Percentiles rank a stretch among this genome's conserved stretches.
These are phyloP conservation scores for Rosa multiflora DNA, from an alignment of 306 rosid genomes.

Conservation along the genomic window DNA sequence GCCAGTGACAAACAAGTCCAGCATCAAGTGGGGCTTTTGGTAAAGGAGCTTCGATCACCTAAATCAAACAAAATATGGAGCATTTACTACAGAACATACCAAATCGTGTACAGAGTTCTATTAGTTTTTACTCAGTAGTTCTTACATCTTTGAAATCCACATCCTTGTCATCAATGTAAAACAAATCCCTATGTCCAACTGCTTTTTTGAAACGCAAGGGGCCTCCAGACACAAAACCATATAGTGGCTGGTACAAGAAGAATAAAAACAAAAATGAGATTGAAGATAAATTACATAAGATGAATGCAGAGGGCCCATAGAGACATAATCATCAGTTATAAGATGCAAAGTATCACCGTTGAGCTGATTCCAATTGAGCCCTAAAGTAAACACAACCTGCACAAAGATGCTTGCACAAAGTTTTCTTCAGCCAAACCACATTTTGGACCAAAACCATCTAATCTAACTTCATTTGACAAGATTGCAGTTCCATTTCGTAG, in stretches of 20 bases:
- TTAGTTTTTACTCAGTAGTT: conserved; percentile 28
- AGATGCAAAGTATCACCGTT: neutral
- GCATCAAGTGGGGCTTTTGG: conserved; percentile 83
- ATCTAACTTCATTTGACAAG: neutral
- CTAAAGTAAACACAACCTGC: neutral
- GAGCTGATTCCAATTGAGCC: neutral
- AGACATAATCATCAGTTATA: neutral
- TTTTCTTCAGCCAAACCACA: neutral
- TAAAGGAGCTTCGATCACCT: conserved; percentile 85
- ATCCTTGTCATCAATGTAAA: conserved; percentile 89
- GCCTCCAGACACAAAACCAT: conserved; percentile 72
- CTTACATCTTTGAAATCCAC: conserved; percentile 91
- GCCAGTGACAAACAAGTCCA: conserved; percentile 67
- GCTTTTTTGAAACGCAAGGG: conserved; percentile 80
- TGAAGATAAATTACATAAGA: neutral
- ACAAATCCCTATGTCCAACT: conserved; percentile 83
- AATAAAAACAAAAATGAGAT: conserved; percentile 15
- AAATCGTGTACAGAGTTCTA: conserved; percentile 22
- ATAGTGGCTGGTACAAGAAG: conserved; percentile 58
- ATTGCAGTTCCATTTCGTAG: neutral
- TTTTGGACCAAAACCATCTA: neutral
- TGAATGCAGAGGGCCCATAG: neutral
- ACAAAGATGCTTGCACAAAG: neutral
- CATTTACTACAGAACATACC: conserved; percentile 15
- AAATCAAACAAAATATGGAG: conserved; percentile 28